A percentile compares a stretch with the other conserved stretches of the same genome.
These are phyloP conservation scores for Xylaria sp. DNA, from an alignment of 2,329 filamentous ascomycete genomes.

Conservation along the genomic window DNA sequence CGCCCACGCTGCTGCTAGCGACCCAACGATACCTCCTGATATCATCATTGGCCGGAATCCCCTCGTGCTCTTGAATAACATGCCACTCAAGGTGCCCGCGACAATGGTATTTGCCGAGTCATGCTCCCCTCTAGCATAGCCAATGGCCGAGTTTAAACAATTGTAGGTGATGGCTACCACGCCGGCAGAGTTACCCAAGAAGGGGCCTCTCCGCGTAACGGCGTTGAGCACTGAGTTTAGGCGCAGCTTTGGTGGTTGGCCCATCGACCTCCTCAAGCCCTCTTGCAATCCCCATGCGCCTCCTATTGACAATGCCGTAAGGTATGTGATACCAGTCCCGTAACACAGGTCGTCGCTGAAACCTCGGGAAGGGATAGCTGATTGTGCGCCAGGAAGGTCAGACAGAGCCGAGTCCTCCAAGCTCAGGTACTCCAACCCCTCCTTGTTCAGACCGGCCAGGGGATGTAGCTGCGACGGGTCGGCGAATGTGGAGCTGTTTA, in stretches of 20 bases:
- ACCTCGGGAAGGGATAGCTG: conserved; percentile 88
- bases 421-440: conserved; percentile 90
- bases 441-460: conserved; percentile 88
- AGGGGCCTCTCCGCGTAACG: conserved; percentile 88
- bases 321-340: conserved; percentile 91
- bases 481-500: conserved; percentile 74
- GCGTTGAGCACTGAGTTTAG: conserved; percentile 95
- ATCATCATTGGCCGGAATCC: conserved; percentile 92
- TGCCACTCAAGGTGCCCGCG: conserved; percentile 85
- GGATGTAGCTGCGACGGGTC: conserved; percentile 91
- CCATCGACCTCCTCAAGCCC: conserved; percentile 77
- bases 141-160: conserved; percentile 83
- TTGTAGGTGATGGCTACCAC: conserved; percentile 98
- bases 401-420: conserved; percentile 91
- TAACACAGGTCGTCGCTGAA: conserved; percentile 99
- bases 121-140: conserved; percentile 79
- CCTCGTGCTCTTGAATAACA: conserved; percentile 95
- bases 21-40: conserved; percentile 85
- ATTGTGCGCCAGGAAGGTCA: conserved; percentile 81
- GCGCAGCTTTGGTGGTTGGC: conserved; percentile 82
- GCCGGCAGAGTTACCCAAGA: conserved; percentile 93
- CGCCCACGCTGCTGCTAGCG: conserved; percentile 84
- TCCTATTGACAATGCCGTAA: conserved; percentile 82
- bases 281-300: conserved; percentile 92
- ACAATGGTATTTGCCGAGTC: conserved; percentile 87